Evolutionary conservation across 257 asterid genomes (phyloP).

Genomic region (Solanum paucissectum): DNA sequence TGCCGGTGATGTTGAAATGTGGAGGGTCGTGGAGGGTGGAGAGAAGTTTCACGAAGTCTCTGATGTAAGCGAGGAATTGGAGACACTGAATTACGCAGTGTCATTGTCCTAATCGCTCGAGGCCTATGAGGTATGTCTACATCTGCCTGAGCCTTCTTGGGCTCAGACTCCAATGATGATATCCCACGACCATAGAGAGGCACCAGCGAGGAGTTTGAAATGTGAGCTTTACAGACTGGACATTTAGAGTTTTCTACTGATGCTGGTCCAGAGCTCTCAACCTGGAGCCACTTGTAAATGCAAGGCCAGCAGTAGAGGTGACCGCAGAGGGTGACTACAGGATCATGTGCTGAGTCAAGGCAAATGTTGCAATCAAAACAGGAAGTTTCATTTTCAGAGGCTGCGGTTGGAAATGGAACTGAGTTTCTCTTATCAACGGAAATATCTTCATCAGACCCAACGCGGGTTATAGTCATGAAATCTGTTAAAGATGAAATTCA

Average conservation of each 20-base stretch:
- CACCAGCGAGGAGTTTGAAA: slow-evolving; percentile 55
- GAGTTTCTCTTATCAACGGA: slow-evolving; percentile 27
- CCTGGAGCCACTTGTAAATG: slow-evolving; percentile 79
- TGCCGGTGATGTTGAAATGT: slow-evolving; percentile 9
- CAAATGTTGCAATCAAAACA: slow-evolving; percentile 87
- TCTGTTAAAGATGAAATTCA: slow-evolving; percentile 22
- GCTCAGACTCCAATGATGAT: slow-evolving; percentile 37
- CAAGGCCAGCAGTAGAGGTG: slow-evolving; percentile 96
- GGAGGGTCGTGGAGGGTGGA: not conserved
- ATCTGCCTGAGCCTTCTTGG: slow-evolving; percentile 35
- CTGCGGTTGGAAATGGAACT: slow-evolving; percentile 12
- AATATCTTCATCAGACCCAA: slow-evolving; percentile 28
- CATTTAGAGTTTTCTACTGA: slow-evolving; percentile 51
- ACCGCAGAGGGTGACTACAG: slow-evolving; percentile 81
- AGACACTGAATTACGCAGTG: slow-evolving; percentile 13
- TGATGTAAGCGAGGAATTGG: slow-evolving; percentile 23
- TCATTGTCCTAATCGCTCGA: slow-evolving; percentile 28
- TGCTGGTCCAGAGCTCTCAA: slow-evolving; percentile 40
- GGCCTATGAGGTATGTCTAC: slow-evolving; percentile 62
- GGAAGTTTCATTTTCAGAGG: slow-evolving; percentile 35
- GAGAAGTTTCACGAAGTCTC: slow-evolving; percentile 8
- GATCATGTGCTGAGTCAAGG: slow-evolving; percentile 68
- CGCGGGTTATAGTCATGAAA: slow-evolving; percentile 33
- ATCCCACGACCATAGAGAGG: slow-evolving; percentile 78
- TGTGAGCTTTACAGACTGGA: slow-evolving; percentile 65